Evolutionary conservation across 2,329 filamentous ascomycete species (phyloP), one percentile per base, ranked within the genome.

Genomic region (Ceratocystis huliohia): DNA sequence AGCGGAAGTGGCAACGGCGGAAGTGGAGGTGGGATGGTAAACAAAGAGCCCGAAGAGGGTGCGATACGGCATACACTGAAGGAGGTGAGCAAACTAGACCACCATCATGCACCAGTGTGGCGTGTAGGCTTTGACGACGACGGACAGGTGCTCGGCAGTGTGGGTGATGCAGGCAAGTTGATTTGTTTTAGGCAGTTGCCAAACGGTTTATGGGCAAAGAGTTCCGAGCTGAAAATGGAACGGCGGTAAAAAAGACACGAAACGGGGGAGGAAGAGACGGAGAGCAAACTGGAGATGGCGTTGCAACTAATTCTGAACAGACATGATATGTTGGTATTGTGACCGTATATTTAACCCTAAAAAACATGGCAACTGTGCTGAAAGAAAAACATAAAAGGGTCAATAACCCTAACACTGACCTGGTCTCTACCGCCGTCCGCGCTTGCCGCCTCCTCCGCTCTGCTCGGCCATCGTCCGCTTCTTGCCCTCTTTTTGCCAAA

Each of bases 401-500:
- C 45, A 28, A 28, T 8, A 48, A 15, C 41, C 41, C 56, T 37
- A n/a, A 44, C 30, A 7, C 62, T 65, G n/a, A 22, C 22, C 17
- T 8, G 13, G 2, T 22, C 25, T 65, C 56, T 65, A 67, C 45
- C 59, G 46, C 13, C 64, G 63, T 10, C 63, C 63, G 7, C 74
- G 72, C 72, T 76, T 77, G 20, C 74, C 74, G 25, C 66, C 66
- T 13, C 73, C 76, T 6, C 73, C 76, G 1, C 75, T 76, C 5
- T 76, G 76, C 17, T 79, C 78, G 1, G 73, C 75, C 1, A 76
- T 75, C 66, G 76, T 78, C 69, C 83, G 76, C 78, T 85, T 85
- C 79, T 88, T 89, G 8, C 94, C 94, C 77, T 99, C 95, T 72
- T 86, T 86, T 72, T 85, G 81, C 94, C 94, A 99, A 74, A 86